A percentile compares a stretch with the other conserved stretches of the same genome.
Evolutionary conservation across 2,329 filamentous ascomycete species (phyloP).

Genomic region (Fusarium bulbicola): DNA sequence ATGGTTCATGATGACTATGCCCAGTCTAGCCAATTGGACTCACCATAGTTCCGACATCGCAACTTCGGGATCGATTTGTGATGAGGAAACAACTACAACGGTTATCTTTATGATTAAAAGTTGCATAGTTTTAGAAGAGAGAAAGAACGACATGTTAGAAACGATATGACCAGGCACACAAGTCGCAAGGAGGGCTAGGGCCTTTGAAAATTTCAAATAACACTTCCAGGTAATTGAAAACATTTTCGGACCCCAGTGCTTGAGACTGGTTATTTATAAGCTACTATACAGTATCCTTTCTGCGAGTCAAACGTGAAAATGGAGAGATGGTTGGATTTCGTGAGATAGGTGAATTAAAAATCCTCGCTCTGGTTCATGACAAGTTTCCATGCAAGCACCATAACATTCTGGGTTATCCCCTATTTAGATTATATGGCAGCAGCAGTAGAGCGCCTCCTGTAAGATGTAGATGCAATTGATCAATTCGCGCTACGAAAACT

Average conservation of each 20-base stretch:
- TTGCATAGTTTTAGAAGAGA: neutral
- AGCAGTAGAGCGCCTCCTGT: no score
- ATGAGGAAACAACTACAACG: neutral
- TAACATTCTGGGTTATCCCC: neutral
- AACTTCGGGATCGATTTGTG: neutral
- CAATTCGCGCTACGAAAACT: neutral
- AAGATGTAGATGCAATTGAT: neutral
- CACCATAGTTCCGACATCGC: conserved; percentile 36
- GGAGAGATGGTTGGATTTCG: neutral
- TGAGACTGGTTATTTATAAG: neutral
- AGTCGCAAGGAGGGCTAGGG: neutral
- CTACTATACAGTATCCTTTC: neutral
- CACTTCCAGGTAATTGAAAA: neutral
- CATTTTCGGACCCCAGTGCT: neutral
- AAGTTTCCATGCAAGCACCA: neutral
- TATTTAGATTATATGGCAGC: neutral
- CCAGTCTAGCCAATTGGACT: conserved; percentile 24
- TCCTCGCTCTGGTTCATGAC: neutral
- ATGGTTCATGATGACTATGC: conserved; percentile 9
- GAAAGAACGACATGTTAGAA: neutral
- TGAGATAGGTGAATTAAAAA: neutral
- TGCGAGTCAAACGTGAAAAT: neutral
- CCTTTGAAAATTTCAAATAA: neutral
- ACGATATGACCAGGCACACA: neutral
- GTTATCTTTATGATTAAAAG: neutral